phyloP scores from a whole-genome alignment of 371 early-diverging fungal species.

The Apophysomyces variabilis region DNA sequence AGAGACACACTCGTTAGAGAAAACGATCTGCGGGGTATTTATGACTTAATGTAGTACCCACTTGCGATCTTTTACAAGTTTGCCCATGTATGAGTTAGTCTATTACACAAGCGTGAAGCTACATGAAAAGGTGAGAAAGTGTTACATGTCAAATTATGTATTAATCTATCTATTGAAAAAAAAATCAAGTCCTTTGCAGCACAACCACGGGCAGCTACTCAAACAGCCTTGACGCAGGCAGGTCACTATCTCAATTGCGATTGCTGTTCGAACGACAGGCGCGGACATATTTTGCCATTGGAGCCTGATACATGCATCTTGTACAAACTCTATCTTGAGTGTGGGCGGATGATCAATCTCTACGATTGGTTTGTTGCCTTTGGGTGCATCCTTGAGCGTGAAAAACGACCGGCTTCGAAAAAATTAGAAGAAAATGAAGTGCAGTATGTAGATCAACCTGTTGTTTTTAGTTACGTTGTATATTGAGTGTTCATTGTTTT shows the following conservation, averaged over 20 bases:
- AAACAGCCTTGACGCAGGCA: constrained; percentile 81
- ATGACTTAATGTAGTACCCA: constrained; percentile 34
- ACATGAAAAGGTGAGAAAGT: constrained; percentile 67
- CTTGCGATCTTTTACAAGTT: constrained; percentile 56
- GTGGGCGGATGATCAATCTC: constrained; percentile 91
- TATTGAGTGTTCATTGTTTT: constrained; percentile 6
- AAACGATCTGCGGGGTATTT: background rate
- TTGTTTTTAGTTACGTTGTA: constrained; percentile 13
- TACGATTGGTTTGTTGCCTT: constrained; percentile 92
- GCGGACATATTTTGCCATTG: constrained; percentile 51
- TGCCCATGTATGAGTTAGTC: constrained; percentile 73
- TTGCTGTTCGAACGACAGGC: constrained; percentile 61
- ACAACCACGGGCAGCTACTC: constrained; percentile 82
- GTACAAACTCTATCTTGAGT: constrained; percentile 89
- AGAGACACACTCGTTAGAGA: background rate
- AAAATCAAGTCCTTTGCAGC: constrained; percentile 71
- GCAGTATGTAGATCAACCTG: constrained; percentile 35
- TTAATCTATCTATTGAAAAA: background rate
- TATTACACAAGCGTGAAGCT: constrained; percentile 73
- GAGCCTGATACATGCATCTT: constrained; percentile 84
- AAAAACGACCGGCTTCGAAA: constrained; percentile 32
- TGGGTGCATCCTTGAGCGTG: constrained; percentile 64
- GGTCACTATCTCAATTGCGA: constrained; percentile 75
- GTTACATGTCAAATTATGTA: background rate
- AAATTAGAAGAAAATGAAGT: constrained; percentile 49